Evolutionary conservation across 1,284 basidiomycete species (phyloP).

Genomic region (Tremellales sp.): DNA sequence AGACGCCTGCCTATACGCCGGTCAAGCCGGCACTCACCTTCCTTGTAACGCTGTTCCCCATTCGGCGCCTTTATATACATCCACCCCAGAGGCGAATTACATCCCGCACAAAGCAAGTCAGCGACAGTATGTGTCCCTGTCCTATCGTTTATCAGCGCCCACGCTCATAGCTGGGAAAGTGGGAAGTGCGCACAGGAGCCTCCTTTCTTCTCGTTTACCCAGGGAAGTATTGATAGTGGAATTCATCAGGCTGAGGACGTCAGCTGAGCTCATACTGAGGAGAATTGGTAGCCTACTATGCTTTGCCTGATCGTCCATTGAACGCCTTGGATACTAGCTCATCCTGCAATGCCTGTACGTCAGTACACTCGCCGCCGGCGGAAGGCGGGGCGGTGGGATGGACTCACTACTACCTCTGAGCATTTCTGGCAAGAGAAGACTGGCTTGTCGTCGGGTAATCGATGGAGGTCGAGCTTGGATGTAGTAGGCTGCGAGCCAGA

Average conservation of each 20-base stretch:
- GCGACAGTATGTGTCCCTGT: slow-evolving; percentile 48
- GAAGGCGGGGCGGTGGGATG: not conserved
- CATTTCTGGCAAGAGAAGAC: slow-evolving; percentile 44
- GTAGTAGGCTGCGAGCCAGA: no score
- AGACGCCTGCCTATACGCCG: not conserved
- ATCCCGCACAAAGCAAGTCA: slow-evolving; percentile 42
- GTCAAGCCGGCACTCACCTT: slow-evolving; percentile 26
- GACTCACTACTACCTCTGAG: slow-evolving; percentile 32
- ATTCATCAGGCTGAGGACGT: slow-evolving; percentile 42
- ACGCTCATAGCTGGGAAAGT: not conserved
- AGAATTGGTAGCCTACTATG: slow-evolving; percentile 33
- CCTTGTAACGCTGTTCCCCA: slow-evolving; percentile 47
- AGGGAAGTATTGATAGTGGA: slow-evolving; percentile 47
- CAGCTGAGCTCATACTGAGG: not conserved
- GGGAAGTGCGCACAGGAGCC: slow-evolving; percentile 33
- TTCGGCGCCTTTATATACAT: slow-evolving; percentile 46
- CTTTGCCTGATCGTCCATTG: slow-evolving; percentile 43
- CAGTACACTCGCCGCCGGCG: not conserved
- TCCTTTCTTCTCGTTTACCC: slow-evolving; percentile 42
- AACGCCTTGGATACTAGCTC: slow-evolving; percentile 48
- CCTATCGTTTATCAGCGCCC: slow-evolving; percentile 13
- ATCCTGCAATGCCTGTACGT: slow-evolving; percentile 43
- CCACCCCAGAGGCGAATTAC: slow-evolving; percentile 42
- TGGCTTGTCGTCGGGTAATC: slow-evolving; percentile 33
- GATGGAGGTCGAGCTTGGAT: slow-evolving; percentile 29